Percentiles rank a stretch among this genome's conserved stretches.
Evolutionary conservation across 495 filamentous ascomycete genomes (phyloP).

Genomic region (Trichoderma reesei): DNA sequence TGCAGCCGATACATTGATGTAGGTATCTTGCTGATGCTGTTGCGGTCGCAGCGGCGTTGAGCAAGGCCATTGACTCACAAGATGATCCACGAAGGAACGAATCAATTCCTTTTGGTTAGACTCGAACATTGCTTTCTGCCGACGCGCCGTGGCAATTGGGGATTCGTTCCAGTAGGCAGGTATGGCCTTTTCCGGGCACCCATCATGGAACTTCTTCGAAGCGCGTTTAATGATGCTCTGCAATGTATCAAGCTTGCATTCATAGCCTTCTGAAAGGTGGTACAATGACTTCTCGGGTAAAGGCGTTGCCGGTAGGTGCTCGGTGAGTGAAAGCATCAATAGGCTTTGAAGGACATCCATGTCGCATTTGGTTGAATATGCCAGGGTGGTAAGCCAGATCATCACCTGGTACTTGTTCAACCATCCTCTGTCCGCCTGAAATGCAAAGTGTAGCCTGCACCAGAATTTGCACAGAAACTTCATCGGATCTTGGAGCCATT

Average conservation of each 20-base stretch:
- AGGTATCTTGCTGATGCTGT: background rate
- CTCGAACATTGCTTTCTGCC: background rate
- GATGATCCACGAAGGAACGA: background rate
- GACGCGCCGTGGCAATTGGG: background rate
- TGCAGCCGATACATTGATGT: background rate
- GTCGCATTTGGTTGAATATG: slow-evolving; percentile 21
- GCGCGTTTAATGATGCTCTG: background rate
- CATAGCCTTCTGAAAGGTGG: background rate
- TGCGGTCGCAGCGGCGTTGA: background rate
- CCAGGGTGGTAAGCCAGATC: slow-evolving; percentile 36
- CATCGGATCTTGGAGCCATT: slow-evolving; percentile 12
- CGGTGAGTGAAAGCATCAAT: background rate
- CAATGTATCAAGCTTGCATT: background rate
- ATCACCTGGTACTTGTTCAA: slow-evolving; percentile 31
- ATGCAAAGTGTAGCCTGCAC: slow-evolving; percentile 26
- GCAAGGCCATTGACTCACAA: slow-evolving; percentile 2
- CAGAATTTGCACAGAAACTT: slow-evolving; percentile 22
- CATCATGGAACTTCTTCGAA: background rate
- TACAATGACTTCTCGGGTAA: background rate
- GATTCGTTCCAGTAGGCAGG: background rate
- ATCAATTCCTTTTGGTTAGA: background rate
- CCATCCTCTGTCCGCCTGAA: slow-evolving; percentile 14
- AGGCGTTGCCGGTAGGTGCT: background rate
- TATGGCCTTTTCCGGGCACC: background rate
- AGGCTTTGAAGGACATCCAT: slow-evolving; percentile 10